These are phyloP conservation scores for Logfia minima DNA, from an alignment of 129 eudicot genomes.

Conservation along the genomic window DNA sequence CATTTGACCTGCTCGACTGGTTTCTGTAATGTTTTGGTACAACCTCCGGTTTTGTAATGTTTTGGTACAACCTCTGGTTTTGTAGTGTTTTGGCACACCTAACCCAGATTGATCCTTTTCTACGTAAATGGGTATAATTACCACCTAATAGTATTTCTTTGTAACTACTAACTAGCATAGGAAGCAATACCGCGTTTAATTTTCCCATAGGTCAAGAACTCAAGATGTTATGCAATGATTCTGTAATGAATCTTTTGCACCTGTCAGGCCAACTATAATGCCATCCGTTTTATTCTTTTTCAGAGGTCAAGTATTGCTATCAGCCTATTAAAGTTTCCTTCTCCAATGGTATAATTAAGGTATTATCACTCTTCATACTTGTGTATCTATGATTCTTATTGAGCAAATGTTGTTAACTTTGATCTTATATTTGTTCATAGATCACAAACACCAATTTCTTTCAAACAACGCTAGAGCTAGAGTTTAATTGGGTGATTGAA, in stretches of 20 bases:
- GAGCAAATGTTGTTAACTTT: constrained; percentile 21
- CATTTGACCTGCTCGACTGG: neutral
- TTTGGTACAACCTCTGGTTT: neutral
- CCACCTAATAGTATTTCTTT: neutral
- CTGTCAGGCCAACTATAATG: constrained; percentile 5
- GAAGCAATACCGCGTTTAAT: neutral
- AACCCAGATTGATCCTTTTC: neutral
- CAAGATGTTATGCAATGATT: neutral
- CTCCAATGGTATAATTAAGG: constrained; percentile 64
- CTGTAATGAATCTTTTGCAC: neutral
- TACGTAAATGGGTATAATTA: neutral
- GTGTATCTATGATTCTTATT: constrained; percentile 1
- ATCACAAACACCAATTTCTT: constrained; percentile 68
- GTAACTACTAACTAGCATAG: neutral
- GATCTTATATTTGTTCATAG: constrained; percentile 39
- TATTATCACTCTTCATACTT: constrained; percentile 29
- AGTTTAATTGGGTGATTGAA: constrained; percentile 60
- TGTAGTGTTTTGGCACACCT: neutral
- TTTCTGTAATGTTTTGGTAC: neutral
- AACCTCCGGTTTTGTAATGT: neutral
- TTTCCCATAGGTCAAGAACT: neutral
- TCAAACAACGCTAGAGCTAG: constrained; percentile 61
- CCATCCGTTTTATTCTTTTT: constrained; percentile 21
- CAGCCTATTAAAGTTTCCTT: constrained; percentile 83
- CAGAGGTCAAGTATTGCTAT: constrained; percentile 91